Conservation (phyloP, 2,329 filamentous ascomycete species). For the Talaromyces pinophilus region DNA sequence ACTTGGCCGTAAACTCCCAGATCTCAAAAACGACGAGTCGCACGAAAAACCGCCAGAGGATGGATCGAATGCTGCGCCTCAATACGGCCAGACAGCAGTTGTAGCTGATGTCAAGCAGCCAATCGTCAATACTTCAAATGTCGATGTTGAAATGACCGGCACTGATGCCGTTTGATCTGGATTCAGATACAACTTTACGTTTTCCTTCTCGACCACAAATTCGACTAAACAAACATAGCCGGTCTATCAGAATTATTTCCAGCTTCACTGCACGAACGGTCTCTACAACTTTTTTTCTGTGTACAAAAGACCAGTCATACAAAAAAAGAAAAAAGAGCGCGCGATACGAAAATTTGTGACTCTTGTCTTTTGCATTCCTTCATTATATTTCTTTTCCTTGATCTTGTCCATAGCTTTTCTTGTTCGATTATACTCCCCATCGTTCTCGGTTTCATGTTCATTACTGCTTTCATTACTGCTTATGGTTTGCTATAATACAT, state of each 20-base stretch:
- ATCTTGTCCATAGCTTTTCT: neutral
- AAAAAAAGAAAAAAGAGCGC: neutral
- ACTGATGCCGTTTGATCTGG: slow-evolving; percentile 16
- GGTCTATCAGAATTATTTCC: neutral
- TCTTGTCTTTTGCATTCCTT: neutral
- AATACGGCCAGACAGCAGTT: slow-evolving; percentile 11
- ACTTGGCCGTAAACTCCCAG: slow-evolving; percentile 58
- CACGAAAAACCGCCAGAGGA: slow-evolving; percentile 32
- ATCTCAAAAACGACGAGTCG: slow-evolving; percentile 27
- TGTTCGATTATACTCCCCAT: slow-evolving; percentile 3
- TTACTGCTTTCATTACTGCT: neutral
- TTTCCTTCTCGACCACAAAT: neutral
- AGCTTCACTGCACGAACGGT: neutral
- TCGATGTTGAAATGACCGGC: slow-evolving; percentile 22
- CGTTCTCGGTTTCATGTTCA: neutral
- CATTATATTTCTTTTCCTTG: neutral
- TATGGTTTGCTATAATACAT: slow-evolving; percentile 2
- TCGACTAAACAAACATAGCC: neutral
- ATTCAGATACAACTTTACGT: too few relatives aligned
- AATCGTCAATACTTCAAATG: slow-evolving; percentile 14
- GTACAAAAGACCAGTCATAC: neutral
- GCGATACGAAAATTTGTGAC: neutral
- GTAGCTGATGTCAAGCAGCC: slow-evolving; percentile 20
- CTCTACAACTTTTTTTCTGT: neutral
- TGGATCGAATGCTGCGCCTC: slow-evolving; percentile 25